These are phyloP conservation scores for Flaveria trinervia DNA, from an alignment of 129 eudicot genomes.

Conservation along the genomic window DNA sequence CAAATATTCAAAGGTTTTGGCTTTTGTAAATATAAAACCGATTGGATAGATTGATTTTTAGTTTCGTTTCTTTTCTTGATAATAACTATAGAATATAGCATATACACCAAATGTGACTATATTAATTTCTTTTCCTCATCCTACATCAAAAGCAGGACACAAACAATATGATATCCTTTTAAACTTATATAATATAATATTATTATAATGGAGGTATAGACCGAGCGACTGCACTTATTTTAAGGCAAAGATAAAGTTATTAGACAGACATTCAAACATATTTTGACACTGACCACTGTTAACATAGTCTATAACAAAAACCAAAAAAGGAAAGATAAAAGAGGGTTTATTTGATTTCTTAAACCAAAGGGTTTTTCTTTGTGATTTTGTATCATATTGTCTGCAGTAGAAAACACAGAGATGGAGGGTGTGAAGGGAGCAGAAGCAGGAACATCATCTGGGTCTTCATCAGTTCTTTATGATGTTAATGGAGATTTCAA, in stretches of 20 bases:
- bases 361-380: neutral
- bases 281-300: constrained; percentile 17
- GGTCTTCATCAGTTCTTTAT: constrained; percentile 26
- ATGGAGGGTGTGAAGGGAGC: constrained; percentile 51
- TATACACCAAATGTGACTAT: no score
- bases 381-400: constrained; percentile 15
- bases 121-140: no score
- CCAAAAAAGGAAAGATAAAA: constrained; percentile 18
- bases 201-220: neutral
- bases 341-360: constrained; percentile 21
- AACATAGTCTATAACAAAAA: constrained; percentile 22
- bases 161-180: no score
- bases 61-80: neutral
- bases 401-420: constrained; percentile 28
- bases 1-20: neutral
- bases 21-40: neutral
- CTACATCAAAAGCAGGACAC: no score
- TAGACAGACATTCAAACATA: constrained; percentile 28
- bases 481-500: constrained; percentile 16
- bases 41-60: neutral
- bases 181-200: no score
- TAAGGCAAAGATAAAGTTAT: constrained; percentile 4
- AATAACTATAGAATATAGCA: no score
- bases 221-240: constrained; percentile 13
- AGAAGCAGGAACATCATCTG: constrained; percentile 64